phyloP scores from a whole-genome alignment of 768 basidiomycete species.

The Xerocomellus intermedius region DNA sequence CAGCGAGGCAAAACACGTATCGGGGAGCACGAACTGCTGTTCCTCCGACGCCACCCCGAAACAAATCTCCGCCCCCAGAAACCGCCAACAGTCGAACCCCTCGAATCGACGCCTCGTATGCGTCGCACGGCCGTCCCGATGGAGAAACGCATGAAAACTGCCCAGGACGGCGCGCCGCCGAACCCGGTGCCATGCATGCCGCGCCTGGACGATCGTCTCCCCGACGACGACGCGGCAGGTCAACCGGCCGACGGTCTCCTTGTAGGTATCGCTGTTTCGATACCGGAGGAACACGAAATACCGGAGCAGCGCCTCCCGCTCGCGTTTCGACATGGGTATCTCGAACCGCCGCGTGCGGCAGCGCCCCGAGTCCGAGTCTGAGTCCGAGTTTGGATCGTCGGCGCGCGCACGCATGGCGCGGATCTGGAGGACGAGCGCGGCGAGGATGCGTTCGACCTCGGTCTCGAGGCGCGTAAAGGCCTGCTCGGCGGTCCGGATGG shows the following conservation, averaged over 20 bases:
- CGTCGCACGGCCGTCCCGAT: constrained; percentile 6
- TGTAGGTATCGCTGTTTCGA: constrained; percentile 50
- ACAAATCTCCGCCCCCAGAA: constrained; percentile 50
- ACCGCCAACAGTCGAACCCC: constrained; percentile 45
- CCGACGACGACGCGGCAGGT: constrained; percentile 27
- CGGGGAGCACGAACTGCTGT: constrained; percentile 56
- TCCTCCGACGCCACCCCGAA: constrained; percentile 53
- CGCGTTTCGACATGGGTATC: constrained; percentile 20
- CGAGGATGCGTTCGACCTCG: constrained; percentile 40
- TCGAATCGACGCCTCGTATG: constrained; percentile 13
- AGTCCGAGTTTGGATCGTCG: not conserved
- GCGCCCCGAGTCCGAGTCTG: not conserved
- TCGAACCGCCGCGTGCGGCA: constrained; percentile 17
- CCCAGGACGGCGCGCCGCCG: constrained; percentile 28
- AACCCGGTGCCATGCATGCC: constrained; percentile 28
- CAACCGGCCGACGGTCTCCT: constrained; percentile 33
- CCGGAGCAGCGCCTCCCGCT: constrained; percentile 42
- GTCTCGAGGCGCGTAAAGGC: constrained; percentile 45
- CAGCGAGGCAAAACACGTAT: constrained; percentile 52
- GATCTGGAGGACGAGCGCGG: constrained; percentile 33
- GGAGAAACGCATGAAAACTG: constrained; percentile 30
- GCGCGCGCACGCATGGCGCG: constrained; percentile 16
- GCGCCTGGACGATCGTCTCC: constrained; percentile 16
- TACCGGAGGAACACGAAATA: constrained; percentile 59
- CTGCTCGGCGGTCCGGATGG: constrained; percentile 41